Percentiles rank a stretch among this genome's conserved stretches.
These are phyloP conservation scores for Crucihimalaya himalaica DNA, from an alignment of 345 rosid genomes.

Conservation along the genomic window DNA sequence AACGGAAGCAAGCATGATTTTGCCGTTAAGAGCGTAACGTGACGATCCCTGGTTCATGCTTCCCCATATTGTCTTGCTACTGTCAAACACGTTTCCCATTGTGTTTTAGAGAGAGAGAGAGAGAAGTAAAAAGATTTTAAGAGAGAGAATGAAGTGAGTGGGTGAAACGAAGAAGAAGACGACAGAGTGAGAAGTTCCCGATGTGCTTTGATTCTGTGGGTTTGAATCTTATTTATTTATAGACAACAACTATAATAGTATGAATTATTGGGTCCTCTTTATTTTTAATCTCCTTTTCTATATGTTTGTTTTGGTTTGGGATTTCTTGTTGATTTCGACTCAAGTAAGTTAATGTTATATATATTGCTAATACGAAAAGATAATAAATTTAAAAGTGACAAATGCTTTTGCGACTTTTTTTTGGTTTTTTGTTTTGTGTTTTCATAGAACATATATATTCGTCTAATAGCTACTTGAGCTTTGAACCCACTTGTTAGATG, in stretches of 20 bases:
- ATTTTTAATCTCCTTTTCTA: not conserved
- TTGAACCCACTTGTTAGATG: conserved; percentile 30
- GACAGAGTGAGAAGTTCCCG: conserved; percentile 15
- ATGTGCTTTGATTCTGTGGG: conserved; percentile 18
- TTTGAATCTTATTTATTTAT: conserved; percentile 40
- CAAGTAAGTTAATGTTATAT: not conserved
- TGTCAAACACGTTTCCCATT: conserved; percentile 18
- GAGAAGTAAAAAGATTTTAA: not conserved
- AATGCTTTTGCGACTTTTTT: conserved; percentile 15
- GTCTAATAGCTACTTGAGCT: conserved; percentile 24
- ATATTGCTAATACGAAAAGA: not conserved
- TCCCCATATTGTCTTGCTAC: conserved; percentile 26
- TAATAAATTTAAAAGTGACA: not conserved
- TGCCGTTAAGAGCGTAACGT: conserved; percentile 51
- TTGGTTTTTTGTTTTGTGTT: not conserved
- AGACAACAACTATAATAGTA: not conserved
- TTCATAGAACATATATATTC: not conserved
- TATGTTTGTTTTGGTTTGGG: not conserved
- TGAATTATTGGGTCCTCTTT: conserved; percentile 15
- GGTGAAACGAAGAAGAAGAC: conserved; percentile 9
- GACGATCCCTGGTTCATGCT: conserved; percentile 18
- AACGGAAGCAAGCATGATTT: conserved; percentile 57
- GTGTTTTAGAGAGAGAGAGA: conserved; percentile 5
- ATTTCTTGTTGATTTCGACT: not conserved
- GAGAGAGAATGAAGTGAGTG: conserved; percentile 18